Conservation (phyloP, 2,329 filamentous ascomycete genomes). For the Ophiostoma sp. region DNA sequence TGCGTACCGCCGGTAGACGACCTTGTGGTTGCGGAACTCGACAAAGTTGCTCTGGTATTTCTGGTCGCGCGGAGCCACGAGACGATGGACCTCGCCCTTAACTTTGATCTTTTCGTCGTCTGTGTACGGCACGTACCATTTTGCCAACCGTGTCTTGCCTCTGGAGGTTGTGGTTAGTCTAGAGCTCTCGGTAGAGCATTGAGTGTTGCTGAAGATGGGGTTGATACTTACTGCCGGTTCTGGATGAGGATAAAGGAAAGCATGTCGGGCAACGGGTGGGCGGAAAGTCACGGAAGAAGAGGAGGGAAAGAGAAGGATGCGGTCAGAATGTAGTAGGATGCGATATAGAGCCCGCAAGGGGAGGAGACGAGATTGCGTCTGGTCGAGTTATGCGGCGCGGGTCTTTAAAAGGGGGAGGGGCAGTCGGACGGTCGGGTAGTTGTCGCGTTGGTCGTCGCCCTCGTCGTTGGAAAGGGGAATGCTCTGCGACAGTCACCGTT, state of each 20-base stretch:
- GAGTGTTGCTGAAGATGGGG: not conserved
- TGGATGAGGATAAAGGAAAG: constrained; percentile 89
- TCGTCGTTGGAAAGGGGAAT: not conserved
- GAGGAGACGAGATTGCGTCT: not conserved
- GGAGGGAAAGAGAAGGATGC: not conserved
- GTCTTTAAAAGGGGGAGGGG: not conserved
- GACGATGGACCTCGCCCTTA: constrained; percentile 97
- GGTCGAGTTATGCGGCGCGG: not conserved
- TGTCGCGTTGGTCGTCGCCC: constrained; percentile 9
- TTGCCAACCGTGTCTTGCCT: constrained; percentile 96
- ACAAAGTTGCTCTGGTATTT: constrained; percentile 99
- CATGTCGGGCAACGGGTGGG: constrained; percentile 42
- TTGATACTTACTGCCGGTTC: constrained; percentile 72
- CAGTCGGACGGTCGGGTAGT: not conserved
- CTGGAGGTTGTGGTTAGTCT: constrained; percentile 47
- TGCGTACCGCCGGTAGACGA: constrained; percentile 96
- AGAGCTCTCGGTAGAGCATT: not conserved
- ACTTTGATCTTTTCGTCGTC: constrained; percentile 99
- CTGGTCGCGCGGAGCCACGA: constrained; percentile 95
- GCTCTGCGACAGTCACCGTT: not conserved
- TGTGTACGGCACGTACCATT: constrained; percentile 98
- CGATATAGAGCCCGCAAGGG: not conserved
- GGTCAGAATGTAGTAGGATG: not conserved
- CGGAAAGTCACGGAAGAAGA: not conserved
- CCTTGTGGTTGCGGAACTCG: constrained; percentile 91